These are phyloP conservation scores for Macrophomina pseudophaseolina DNA, from an alignment of 2,329 filamentous ascomycete genomes.

Conservation along the genomic window DNA sequence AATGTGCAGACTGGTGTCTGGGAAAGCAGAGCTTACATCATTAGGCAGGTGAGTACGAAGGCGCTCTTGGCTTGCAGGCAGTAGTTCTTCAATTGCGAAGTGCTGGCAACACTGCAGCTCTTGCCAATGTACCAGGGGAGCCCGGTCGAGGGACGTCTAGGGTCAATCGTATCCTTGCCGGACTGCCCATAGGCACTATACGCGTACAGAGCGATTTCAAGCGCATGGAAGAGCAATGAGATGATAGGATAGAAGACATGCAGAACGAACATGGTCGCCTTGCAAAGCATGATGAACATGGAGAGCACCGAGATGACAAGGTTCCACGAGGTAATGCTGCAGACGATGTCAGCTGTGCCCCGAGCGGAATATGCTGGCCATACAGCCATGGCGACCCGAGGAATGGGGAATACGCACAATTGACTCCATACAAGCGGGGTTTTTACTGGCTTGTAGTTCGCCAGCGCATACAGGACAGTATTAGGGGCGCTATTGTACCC, in stretches of 20 bases:
- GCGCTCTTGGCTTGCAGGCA: constrained; percentile 72
- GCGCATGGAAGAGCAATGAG: constrained; percentile 62
- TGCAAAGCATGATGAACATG: constrained; percentile 76
- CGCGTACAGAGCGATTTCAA: constrained; percentile 66
- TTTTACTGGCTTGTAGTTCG: constrained; percentile 68
- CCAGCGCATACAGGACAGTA: constrained; percentile 73
- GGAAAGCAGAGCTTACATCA: constrained; percentile 63
- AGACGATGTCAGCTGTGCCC: background rate
- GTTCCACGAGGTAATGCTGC: constrained; percentile 75
- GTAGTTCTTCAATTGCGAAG: constrained; percentile 59
- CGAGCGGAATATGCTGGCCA: background rate
- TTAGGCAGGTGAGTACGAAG: constrained; percentile 67
- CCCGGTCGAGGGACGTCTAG: constrained; percentile 63
- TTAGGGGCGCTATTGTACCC: constrained; percentile 76
- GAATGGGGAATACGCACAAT: constrained; percentile 60
- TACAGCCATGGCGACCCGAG: background rate
- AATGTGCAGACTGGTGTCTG: constrained; percentile 21
- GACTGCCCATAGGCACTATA: constrained; percentile 73
- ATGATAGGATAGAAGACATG: constrained; percentile 72
- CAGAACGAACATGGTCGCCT: constrained; percentile 72
- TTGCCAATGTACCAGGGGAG: constrained; percentile 78
- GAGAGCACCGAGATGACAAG: constrained; percentile 76
- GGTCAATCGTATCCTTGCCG: constrained; percentile 73
- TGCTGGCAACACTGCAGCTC: constrained; percentile 66
- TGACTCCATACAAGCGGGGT: constrained; percentile 75